These are phyloP conservation scores for Sugiyamaella americana DNA, from an alignment of 805 yeast genomes.

Conservation along the genomic window DNA sequence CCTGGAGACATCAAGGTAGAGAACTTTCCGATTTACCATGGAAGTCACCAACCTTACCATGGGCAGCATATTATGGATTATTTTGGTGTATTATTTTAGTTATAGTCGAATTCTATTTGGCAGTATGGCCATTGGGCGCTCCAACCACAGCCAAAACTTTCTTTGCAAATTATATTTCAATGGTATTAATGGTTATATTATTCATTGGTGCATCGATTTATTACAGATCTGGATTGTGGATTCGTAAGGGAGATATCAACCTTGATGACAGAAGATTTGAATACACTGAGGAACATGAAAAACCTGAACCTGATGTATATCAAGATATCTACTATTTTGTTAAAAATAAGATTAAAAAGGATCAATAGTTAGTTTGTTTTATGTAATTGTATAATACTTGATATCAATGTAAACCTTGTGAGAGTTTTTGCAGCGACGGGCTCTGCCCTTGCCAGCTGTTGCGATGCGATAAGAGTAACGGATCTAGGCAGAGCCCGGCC, in stretches of 20 bases:
- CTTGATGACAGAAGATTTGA: slow-evolving; percentile 5
- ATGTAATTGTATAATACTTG: not conserved
- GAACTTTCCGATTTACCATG: slow-evolving; percentile 62
- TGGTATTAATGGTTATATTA: slow-evolving; percentile 5
- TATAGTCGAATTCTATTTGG: slow-evolving; percentile 63
- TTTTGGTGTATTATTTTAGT: slow-evolving; percentile 46
- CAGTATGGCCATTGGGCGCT: slow-evolving; percentile 50
- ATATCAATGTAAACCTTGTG: no score
- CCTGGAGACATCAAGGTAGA: slow-evolving; percentile 55
- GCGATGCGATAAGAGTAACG: no score
- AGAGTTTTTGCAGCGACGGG: no score
- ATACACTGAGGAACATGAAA: slow-evolving; percentile 9
- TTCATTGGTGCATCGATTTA: slow-evolving; percentile 30
- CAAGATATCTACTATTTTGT: not conserved
- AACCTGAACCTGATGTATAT: slow-evolving; percentile 8
- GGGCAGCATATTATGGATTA: slow-evolving; percentile 38
- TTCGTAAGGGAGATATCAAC: slow-evolving; percentile 6
- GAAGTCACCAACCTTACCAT: slow-evolving; percentile 5
- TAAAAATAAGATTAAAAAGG: not conserved
- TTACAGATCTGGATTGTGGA: slow-evolving; percentile 10
- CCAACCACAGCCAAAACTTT: slow-evolving; percentile 25
- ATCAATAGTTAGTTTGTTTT: not conserved
- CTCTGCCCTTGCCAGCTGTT: no score
- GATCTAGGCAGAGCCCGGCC: no score
- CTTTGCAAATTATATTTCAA: slow-evolving; percentile 43